phyloP scores from a whole-genome alignment of 495 filamentous ascomycete species.

The Penicillium samsonianum region DNA sequence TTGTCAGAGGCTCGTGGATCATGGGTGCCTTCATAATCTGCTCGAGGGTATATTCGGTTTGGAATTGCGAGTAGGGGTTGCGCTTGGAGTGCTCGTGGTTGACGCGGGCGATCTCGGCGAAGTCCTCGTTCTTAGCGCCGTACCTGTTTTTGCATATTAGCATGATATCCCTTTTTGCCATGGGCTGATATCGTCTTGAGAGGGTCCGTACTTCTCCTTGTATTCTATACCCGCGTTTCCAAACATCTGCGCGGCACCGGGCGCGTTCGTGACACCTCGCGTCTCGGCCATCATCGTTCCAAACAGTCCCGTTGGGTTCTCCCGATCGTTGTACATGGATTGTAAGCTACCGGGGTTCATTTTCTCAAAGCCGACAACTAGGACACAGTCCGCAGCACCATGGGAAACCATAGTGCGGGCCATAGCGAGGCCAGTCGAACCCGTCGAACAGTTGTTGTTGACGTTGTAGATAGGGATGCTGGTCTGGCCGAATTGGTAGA shows the following conservation, averaged over 20 bases:
- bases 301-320: constrained; percentile 71
- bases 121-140: constrained; percentile 83
- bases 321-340: constrained; percentile 75
- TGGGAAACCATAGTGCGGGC: constrained; percentile 76
- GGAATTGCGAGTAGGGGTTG: constrained; percentile 98
- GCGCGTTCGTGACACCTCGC: constrained; percentile 74
- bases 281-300: constrained; percentile 79
- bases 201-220: constrained; percentile 75
- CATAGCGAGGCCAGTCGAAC: constrained; percentile 84
- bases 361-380: constrained; percentile 97
- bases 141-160: constrained; percentile 53
- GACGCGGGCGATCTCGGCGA: constrained; percentile 92
- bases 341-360: constrained; percentile 90
- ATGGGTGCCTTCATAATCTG: constrained; percentile 76
- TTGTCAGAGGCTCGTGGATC: constrained; percentile 80
- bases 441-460: constrained; percentile 98
- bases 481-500: constrained; percentile 99
- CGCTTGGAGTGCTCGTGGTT: constrained; percentile 88
- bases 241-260: constrained; percentile 89
- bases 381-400: constrained; percentile 78
- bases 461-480: constrained; percentile 95
- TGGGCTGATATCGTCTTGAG: not conserved
- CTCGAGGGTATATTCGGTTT: constrained; percentile 83
- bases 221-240: constrained; percentile 94
- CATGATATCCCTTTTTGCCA: not conserved